These are phyloP conservation scores for Sphagnum tenellum DNA, from an alignment of 225 moss, liverwort and hornwort genomes.

Conservation along the genomic window DNA sequence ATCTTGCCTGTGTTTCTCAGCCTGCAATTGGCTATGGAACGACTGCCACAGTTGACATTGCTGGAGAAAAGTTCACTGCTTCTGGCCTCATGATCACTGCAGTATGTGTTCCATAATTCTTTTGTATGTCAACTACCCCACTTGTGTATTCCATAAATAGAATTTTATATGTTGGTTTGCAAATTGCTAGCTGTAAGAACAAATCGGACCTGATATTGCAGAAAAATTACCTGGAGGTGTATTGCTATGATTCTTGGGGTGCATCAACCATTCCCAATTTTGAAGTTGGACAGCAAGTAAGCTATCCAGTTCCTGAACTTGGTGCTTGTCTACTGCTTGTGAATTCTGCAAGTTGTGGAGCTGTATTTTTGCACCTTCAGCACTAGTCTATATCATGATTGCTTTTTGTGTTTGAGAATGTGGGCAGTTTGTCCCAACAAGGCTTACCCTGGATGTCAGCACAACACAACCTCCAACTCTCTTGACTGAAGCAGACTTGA, in stretches of 20 bases:
- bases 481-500: conserved; percentile 96
- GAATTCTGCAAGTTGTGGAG: no score
- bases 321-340: no score
- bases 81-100: conserved; percentile 97
- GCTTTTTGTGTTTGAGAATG: conserved; percentile 7
- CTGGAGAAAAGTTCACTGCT: conserved; percentile 83
- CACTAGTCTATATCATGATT: neutral
- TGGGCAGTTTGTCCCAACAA: conserved; percentile 86
- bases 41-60: conserved; percentile 82
- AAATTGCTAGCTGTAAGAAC: neutral
- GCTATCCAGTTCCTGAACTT: neutral
- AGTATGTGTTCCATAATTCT: conserved; percentile 19
- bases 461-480: conserved; percentile 82
- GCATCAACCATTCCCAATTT: conserved; percentile 82
- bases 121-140: no score
- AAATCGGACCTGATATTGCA: conserved; percentile 12
- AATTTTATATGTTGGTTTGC: no score
- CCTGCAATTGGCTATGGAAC: conserved; percentile 92
- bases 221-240: conserved; percentile 96
- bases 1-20: conserved; percentile 92
- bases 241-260: conserved; percentile 84
- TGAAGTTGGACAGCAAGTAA: conserved; percentile 86
- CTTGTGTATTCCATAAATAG: no score
- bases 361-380: no score
- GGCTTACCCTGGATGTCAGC: conserved; percentile 79